A percentile compares a stretch with the other conserved stretches of the same genome.
Evolutionary conservation across 2,329 filamentous ascomycete genomes (phyloP).

Genomic region (Microcyclospora tardicrescens): DNA sequence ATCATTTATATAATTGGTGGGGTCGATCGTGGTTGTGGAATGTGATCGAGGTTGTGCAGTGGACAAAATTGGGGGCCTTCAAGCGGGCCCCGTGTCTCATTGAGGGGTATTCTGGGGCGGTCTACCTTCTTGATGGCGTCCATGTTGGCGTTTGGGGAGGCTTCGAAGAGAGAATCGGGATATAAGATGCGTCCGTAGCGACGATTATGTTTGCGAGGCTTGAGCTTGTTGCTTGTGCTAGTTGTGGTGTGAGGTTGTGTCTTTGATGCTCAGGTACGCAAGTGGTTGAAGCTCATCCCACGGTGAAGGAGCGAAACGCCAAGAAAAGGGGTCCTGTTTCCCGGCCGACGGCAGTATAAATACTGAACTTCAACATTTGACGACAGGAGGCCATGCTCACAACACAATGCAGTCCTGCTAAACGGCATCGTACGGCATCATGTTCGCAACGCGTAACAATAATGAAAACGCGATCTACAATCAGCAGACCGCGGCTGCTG

Average conservation of each 20-base stretch:
- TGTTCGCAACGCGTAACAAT: constrained; percentile 62
- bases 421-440: constrained; percentile 27
- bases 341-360: too few relatives aligned
- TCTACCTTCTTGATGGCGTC: constrained; percentile 32
- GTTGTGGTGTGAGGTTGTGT: constrained; percentile 1
- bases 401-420: too few relatives aligned
- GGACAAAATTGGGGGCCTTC: neutral
- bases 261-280: constrained; percentile 5
- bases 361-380: too few relatives aligned
- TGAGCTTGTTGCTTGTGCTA: neutral
- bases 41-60: constrained; percentile 6
- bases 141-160: constrained; percentile 17
- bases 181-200: neutral
- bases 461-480: constrained; percentile 77
- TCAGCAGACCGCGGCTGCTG: constrained; percentile 55
- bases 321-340: too few relatives aligned
- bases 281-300: constrained; percentile 1
- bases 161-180: too few relatives aligned
- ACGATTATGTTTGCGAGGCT: neutral
- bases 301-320: too few relatives aligned
- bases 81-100: constrained; percentile 5
- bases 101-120: constrained; percentile 16
- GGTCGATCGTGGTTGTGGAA: constrained; percentile 1
- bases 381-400: too few relatives aligned
- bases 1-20: neutral